Base-by-base conservation (phyloP, 768 basidiomycete species). In the Ephemerocybe angulata region DNA sequence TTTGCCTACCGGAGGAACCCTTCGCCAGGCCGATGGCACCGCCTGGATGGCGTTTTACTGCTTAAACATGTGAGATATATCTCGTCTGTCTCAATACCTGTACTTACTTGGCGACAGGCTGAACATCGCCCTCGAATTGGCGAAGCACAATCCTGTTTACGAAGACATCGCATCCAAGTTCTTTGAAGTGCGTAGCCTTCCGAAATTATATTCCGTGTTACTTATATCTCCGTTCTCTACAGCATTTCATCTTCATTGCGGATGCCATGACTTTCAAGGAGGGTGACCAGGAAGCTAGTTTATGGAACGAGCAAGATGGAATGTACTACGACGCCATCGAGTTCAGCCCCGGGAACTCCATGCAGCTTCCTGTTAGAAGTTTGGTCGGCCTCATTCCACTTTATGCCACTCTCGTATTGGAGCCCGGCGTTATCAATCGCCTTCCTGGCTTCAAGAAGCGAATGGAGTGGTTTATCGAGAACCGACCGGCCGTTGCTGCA, bases 21-120 rank as follows among this genome's bases (percentile, higher is more conserved):
- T 99, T 55, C 93, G 96, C 52, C 97, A 99, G 72, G 94, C 97
- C 7, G 97, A 99, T 67, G 96, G 96, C 8, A 99, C 97, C 5
- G 93, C 96, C 0, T 99, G 97, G 97, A 99, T 99, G 97, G 97
- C 94, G 29, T 99, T 98, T 76, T 99, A 96, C 71, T 93, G 88
- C 61, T 72, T 98, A 55, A 97, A 97, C 65, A 98, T 98, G 97
- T 91, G 57, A 62, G 83, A 8, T 30, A 33, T 40, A 49, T 28
- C 31, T 56, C 12, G 8, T 27, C 48, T 28, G 10, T 13, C 29
- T 12, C 38, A 27, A n/a, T 19, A 30, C 15, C 3, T 31, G 17
- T 40, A 37, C 49, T 33, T 19, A 58, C 58, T 54, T 48, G 29
- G 52, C 55, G 28, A 17, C 54, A 94, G 92, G 93, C 72, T 99